Base-by-base conservation (phyloP, 1,284 basidiomycete genomes). In the Rhodotorula sp. region DNA sequence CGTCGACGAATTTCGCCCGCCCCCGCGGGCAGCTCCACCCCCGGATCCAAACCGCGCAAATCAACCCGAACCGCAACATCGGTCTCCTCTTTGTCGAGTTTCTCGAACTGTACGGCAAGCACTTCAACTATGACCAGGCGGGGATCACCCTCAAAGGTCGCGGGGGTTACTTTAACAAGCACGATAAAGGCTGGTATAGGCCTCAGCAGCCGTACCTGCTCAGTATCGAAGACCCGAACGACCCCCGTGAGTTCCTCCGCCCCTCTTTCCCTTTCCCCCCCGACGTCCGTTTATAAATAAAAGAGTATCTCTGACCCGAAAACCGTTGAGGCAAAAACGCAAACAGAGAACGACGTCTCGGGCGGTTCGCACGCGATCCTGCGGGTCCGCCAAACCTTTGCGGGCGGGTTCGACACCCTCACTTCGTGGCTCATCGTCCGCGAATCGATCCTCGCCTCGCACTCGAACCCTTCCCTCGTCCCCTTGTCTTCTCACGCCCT, bases 51-150 rank as follows among this genome's bases (percentile, higher is more conserved):
- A 83, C 88, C 65, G 90, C 88, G 1, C 92, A 96, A 81, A 93
- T 99, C 57, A 89, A 95, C 76, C 88, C 94, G 0, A 87, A 88
- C 73, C 84, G 87, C 77, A 99, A 98, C 80, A 85, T 99, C 18
- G 96, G 96, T 3, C 90, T 95, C 8, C 84, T 99, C 56, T 85
- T 97, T 46, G 87, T 98, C 84, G 96, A 99, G 81, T 95, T 98
- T 80, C 95, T 99, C 78, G 95, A 99, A 84, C 85, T 97, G 15
- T 98, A 98, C 80, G 96, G 95, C 20, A 85, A 87, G 69, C 89
- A 90, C 80, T 98, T 97, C 86, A 95, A 96, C 81, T 96, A 92
- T 76, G 87, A 90, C 70, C 88, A 90, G 77, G 88, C 90, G 74
- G 95, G 95, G 8, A 92, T 99, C 76, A 94, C 92, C 3, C 81